Base-by-base conservation (phyloP, 495 filamentous ascomycete genomes). In the Aspergillus haitiensis region DNA sequence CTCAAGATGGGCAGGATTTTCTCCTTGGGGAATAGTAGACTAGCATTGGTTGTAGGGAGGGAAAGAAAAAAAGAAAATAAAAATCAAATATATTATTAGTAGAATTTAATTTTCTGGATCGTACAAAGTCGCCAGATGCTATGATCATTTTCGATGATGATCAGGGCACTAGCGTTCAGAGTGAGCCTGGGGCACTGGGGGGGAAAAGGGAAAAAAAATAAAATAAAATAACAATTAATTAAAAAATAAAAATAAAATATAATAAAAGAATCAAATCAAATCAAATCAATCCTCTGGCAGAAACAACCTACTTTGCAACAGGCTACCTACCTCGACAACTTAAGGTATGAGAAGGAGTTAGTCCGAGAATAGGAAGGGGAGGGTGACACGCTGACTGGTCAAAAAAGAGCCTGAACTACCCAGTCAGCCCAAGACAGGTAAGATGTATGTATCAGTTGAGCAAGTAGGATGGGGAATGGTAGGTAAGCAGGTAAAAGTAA, bases 371-470 rank as follows among this genome's bases (percentile, higher is more conserved):
- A 51, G 56, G 32, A 58, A 39, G 56, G 54, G 61, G 56, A 63
- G 37, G 61, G 62, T 60, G 46, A 64, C 56, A 60, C 53, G 52
- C 62, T 56, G 62, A 64, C 61, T 59, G 59, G 61, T 64, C 57
- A 34, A 64, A 58, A 40, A 47, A 52, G 44, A 48, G 45, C 27
- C 37, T 31, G 56, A 63, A 59, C 40, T 33, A 40, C 34, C 39
- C 58, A 48, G 49, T 21, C 21, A 27, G 51, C 21, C 49, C 39
- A 40, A 42, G 57, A 53, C 15, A 53, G 39, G 49, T 46, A 53
- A 52, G 31, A 59, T 52, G 49, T 34, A 18, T 33, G 51, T 45
- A 34, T 56, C 53, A 34, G 44, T 56, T 45, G 53, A 47, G 27
- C 36, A 10, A 55, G 52, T 44, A 18, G 36, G 21, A 27, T 27